These are phyloP conservation scores for Fragaria ananassa DNA, from an alignment of 306 rosid genomes.

Conservation along the genomic window DNA sequence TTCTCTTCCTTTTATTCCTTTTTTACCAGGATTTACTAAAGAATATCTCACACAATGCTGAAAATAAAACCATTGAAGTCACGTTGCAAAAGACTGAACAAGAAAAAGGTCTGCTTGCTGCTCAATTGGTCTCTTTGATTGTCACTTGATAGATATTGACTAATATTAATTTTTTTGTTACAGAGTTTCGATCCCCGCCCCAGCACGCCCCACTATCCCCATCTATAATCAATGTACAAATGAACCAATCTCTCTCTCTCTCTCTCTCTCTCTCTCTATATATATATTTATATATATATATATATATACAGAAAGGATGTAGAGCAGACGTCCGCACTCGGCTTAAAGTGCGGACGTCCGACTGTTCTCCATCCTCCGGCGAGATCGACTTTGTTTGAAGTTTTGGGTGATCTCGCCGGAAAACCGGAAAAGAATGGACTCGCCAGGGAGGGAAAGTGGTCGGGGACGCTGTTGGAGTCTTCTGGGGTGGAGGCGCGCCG, in stretches of 20 bases:
- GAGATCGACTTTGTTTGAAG: too few species aligned
- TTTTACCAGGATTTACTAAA: conserved; percentile 57
- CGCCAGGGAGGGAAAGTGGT: too few species aligned
- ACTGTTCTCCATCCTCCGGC: too few species aligned
- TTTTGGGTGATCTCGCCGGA: too few species aligned
- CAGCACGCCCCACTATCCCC: conserved; percentile 35
- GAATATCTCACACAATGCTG: conserved; percentile 36
- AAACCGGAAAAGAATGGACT: too few species aligned
- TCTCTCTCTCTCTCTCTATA: too few species aligned
- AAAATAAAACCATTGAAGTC: conserved; percentile 35
- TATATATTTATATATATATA: too few species aligned
- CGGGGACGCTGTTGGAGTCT: too few species aligned
- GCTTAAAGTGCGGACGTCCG: too few species aligned
- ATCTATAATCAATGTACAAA: conserved; percentile 49
- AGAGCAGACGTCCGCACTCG: too few species aligned
- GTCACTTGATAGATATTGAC: conserved; percentile 2
- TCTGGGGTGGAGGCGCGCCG: too few species aligned
- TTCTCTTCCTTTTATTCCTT: conserved; percentile 30
- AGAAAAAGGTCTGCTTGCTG: conserved; percentile 36
- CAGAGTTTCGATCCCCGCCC: conserved; percentile 52
- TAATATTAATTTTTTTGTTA: conserved; percentile 15
- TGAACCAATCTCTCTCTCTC: conserved; percentile 15
- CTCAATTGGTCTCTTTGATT: conserved; percentile 18
- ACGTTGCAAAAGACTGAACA: conserved; percentile 26
- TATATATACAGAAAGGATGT: too few species aligned